Evolutionary conservation across 805 yeast species (phyloP).

Genomic region (Metschnikowia kofuensis): DNA sequence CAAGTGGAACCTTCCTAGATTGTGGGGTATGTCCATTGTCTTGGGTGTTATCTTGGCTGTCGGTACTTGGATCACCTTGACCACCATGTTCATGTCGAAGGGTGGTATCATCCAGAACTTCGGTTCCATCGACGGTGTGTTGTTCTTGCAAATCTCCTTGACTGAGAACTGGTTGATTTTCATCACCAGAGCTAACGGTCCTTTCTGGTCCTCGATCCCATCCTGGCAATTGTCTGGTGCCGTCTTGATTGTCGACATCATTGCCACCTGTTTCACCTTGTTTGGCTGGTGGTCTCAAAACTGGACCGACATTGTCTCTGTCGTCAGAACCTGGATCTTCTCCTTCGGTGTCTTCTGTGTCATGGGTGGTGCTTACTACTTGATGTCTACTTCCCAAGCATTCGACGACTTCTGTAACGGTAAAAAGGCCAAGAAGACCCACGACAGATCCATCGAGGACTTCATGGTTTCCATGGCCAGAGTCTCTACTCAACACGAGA

Average conservation of each 20-base stretch:
- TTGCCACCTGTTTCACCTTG: conserved; percentile 87
- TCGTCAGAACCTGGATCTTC: conserved; percentile 92
- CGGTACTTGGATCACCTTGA: conserved; percentile 93
- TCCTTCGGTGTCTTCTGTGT: conserved; percentile 96
- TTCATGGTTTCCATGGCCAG: conserved; percentile 84
- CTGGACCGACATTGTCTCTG: conserved; percentile 95
- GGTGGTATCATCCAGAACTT: conserved; percentile 96
- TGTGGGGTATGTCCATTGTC: conserved; percentile 93
- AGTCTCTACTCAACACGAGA: conserved; percentile 87
- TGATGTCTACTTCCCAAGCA: conserved; percentile 78
- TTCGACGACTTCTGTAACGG: conserved; percentile 86
- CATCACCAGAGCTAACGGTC: conserved; percentile 96
- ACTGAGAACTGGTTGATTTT: conserved; percentile 98
- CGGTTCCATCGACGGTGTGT: conserved; percentile 90
- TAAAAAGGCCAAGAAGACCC: conserved; percentile 58
- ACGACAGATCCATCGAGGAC: conserved; percentile 75
- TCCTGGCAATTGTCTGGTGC: conserved; percentile 98
- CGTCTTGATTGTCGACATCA: conserved; percentile 81
- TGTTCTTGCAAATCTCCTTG: conserved; percentile 90
- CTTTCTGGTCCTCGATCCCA: conserved; percentile 96
- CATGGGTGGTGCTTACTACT: conserved; percentile 94
- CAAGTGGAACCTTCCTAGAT: conserved; percentile 94
- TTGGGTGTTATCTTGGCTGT: conserved; percentile 83
- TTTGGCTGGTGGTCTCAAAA: conserved; percentile 98
- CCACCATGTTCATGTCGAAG: conserved; percentile 86